Conservation (phyloP, 176 grass and related monocot genomes). For the Zizania latifolia region DNA sequence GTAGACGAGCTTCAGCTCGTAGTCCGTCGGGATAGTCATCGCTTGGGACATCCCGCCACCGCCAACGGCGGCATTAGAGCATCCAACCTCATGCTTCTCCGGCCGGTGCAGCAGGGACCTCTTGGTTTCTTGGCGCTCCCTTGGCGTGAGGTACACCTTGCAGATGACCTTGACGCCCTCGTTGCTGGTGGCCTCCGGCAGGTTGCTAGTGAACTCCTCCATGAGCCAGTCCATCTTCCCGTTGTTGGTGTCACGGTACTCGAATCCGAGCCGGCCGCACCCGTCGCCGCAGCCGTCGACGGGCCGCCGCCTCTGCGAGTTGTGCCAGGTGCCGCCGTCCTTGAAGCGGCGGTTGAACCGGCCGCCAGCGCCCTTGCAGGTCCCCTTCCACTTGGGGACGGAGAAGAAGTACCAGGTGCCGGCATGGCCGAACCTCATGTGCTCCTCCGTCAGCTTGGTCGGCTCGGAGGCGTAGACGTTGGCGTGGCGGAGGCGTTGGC, state of each 20-base stretch:
- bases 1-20: background rate
- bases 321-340: background rate
- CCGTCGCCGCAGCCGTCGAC: background rate
- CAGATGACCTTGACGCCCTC: background rate
- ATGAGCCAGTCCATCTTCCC: background rate
- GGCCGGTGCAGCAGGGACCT: too few relatives aligned
- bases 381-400: background rate
- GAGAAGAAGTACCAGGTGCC: slow-evolving; percentile 21
- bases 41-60: background rate
- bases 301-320: too few relatives aligned
- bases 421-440: background rate
- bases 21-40: background rate
- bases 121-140: background rate
- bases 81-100: too few relatives aligned
- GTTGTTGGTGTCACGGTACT: background rate
- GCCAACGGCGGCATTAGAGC: too few relatives aligned
- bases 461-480: slow-evolving; percentile 3
- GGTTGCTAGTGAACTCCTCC: background rate
- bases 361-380: background rate
- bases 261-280: background rate
- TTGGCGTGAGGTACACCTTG: background rate
- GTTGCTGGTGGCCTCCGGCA: background rate
- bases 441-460: background rate
- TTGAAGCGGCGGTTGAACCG: background rate
- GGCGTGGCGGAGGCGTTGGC: background rate